These are phyloP conservation scores for Eimeria mitis DNA, from an alignment of 169 alveolate genomes.

Conservation along the genomic window DNA sequence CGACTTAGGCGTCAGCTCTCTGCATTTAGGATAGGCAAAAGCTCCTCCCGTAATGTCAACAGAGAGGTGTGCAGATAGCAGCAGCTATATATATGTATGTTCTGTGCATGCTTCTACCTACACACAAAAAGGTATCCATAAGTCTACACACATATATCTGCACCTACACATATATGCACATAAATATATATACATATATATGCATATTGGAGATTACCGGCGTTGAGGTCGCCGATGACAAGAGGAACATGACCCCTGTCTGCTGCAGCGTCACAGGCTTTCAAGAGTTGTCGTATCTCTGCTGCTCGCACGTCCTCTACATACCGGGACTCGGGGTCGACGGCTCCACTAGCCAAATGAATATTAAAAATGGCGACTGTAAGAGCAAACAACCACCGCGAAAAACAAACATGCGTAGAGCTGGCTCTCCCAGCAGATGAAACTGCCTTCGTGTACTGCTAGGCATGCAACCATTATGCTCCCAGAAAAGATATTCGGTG, in stretches of 20 bases:
- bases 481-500: background rate
- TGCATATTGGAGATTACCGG: no score
- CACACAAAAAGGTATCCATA: no score
- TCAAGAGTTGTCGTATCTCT: constrained; percentile 92
- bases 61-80: background rate
- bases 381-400: background rate
- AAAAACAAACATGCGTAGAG: background rate
- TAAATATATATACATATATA: no score
- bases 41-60: background rate
- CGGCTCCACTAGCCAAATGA: constrained; percentile 95
- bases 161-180: no score
- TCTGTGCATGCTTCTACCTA: no score
- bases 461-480: background rate
- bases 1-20: background rate
- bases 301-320: constrained; percentile 91
- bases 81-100: no score
- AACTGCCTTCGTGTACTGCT: background rate
- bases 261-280: constrained; percentile 89
- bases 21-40: background rate
- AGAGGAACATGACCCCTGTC: constrained; percentile 92
- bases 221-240: constrained; percentile 94
- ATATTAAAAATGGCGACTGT: constrained; percentile 90
- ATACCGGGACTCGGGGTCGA: constrained; percentile 92
- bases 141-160: no score
- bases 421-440: background rate